phyloP scores from a whole-genome alignment of 2,329 filamentous ascomycete genomes.

The Elsinoe arachidis region DNA sequence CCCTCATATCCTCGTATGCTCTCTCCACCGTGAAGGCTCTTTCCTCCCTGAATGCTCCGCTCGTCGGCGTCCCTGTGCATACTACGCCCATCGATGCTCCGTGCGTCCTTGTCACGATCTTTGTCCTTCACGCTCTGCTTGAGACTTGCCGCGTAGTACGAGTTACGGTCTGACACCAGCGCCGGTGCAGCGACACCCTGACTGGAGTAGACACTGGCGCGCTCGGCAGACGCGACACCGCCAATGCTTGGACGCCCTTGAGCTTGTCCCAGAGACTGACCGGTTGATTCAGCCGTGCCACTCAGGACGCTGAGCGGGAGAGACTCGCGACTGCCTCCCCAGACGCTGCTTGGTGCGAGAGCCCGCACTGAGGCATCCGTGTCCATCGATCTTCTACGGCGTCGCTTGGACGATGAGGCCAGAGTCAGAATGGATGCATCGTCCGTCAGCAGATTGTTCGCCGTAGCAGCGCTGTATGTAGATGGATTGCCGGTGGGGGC shows the following conservation, averaged over 20 bases:
- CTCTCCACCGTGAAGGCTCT: constrained; percentile 47
- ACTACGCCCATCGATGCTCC: constrained; percentile 36
- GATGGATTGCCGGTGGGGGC: constrained; percentile 50
- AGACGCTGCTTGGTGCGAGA: constrained; percentile 72
- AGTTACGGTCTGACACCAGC: constrained; percentile 67
- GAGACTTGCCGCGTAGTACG: constrained; percentile 59
- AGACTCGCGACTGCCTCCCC: constrained; percentile 72
- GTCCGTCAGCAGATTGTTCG: constrained; percentile 73
- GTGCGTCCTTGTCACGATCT: constrained; percentile 18
- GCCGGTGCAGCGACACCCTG: constrained; percentile 44
- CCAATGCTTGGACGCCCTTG: constrained; percentile 46
- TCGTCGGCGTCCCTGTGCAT: constrained; percentile 15
- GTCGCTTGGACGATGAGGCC: constrained; percentile 71
- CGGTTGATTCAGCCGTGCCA: constrained; percentile 52
- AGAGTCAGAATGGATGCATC: constrained; percentile 80
- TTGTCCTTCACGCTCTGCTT: constrained; percentile 25
- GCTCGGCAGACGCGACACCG: constrained; percentile 52
- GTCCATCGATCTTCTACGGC: constrained; percentile 69
- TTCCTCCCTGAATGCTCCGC: constrained; percentile 8
- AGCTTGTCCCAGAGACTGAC: constrained; percentile 40
- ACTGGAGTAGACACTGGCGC: constrained; percentile 63
- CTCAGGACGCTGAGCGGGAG: constrained; percentile 71
- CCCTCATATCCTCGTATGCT: constrained; percentile 75
- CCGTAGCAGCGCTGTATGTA: constrained; percentile 69
- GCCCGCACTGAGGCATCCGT: constrained; percentile 80